Conservation (phyloP, 78 protist genomes). For the Monocercomonoides exilis region DNA sequence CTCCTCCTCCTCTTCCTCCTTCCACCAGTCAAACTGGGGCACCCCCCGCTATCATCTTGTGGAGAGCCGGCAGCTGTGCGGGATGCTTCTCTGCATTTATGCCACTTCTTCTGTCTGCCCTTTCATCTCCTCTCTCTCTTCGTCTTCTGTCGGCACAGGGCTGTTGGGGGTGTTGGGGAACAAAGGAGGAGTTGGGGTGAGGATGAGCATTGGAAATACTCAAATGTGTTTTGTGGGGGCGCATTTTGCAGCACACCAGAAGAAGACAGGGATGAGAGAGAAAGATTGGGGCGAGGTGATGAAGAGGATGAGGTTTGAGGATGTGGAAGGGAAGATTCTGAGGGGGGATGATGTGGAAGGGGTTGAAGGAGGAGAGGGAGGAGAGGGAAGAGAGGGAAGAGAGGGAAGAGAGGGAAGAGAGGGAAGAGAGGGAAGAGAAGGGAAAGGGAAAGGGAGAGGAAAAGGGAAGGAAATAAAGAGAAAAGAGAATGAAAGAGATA, state of each 20-base stretch:
- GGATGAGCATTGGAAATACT: background rate
- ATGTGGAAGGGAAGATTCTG: too few species aligned
- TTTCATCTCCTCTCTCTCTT: background rate
- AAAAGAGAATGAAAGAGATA: too few species aligned
- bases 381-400: too few species aligned
- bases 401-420: too few species aligned
- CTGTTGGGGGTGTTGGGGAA: constrained; percentile 2
- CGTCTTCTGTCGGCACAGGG: background rate
- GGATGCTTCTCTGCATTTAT: background rate
- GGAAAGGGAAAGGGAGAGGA: too few species aligned
- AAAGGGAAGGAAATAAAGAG: too few species aligned
- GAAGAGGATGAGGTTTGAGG: background rate
- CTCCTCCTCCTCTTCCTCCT: too few species aligned
- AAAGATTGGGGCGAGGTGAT: background rate
- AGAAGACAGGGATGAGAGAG: background rate
- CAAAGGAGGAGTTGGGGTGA: constrained; percentile 16
- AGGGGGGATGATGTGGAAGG: too few species aligned
- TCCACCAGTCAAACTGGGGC: too few species aligned
- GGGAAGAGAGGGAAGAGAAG: too few species aligned
- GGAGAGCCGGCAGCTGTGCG: background rate
- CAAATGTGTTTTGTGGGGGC: background rate
- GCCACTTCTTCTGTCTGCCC: background rate
- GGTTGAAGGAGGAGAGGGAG: too few species aligned
- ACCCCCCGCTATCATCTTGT: too few species aligned
- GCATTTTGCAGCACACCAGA: background rate